phyloP scores from a whole-genome alignment of 139 green algal genomes.

The Picochlorum costavermella region DNA sequence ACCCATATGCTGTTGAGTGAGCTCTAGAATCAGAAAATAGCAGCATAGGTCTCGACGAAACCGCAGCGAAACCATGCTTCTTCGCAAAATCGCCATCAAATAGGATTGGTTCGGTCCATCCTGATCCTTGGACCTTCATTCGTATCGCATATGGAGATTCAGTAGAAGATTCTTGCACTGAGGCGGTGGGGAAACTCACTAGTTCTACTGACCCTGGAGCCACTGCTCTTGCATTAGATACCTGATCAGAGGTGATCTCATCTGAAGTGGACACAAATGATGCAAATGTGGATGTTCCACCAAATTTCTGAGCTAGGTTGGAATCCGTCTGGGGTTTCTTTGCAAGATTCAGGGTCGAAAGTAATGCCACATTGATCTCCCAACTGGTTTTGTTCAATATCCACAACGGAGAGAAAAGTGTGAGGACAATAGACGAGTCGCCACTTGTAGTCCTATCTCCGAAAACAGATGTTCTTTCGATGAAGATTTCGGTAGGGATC shows the following conservation, averaged over 20 bases:
- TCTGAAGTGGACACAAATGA: no score
- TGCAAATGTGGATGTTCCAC: no score
- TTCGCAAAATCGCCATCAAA: conserved; percentile 20
- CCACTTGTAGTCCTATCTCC: background rate
- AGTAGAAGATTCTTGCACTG: background rate
- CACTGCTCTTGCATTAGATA: no score
- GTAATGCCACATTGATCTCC: background rate
- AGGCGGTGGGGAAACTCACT: no score
- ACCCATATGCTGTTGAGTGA: conserved; percentile 42
- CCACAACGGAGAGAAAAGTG: background rate
- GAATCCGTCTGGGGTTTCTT: no score
- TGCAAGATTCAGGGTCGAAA: background rate
- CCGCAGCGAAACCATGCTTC: conserved; percentile 11
- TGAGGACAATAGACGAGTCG: background rate
- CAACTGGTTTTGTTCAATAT: background rate
- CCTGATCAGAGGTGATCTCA: no score
- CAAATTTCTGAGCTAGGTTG: no score
- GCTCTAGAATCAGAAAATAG: conserved; percentile 25
- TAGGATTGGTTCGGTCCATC: conserved; percentile 36
- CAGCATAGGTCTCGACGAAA: conserved; percentile 28
- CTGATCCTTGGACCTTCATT: conserved; percentile 29
- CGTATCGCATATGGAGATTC: conserved; percentile 26
- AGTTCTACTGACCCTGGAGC: no score
- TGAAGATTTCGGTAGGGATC: conserved; percentile 36
- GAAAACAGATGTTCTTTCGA: background rate